Evolutionary conservation across 1,284 basidiomycete genomes (phyloP).

Genomic region (Macrocystidia cucumis): DNA sequence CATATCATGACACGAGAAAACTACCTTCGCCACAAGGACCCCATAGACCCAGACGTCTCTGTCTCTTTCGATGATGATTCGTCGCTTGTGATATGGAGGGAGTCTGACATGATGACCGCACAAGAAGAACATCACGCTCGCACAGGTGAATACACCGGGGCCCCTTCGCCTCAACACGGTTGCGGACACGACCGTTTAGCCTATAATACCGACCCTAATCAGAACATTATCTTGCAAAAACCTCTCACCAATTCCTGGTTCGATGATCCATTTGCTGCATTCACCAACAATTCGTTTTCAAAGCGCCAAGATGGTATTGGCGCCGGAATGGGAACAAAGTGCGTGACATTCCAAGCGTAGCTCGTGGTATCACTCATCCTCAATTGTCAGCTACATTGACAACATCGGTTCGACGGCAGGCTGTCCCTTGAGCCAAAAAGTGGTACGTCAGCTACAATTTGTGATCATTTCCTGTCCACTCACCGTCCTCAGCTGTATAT

Average conservation of each 20-base stretch:
- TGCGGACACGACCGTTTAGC: conserved; percentile 67
- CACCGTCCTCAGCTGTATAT: conserved; percentile 46
- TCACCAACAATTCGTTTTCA: conserved; percentile 24
- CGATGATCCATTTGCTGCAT: conserved; percentile 29
- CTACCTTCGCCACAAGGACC: conserved; percentile 55
- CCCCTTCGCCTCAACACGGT: conserved; percentile 15
- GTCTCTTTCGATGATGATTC: conserved; percentile 35
- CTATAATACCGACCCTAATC: conserved; percentile 55
- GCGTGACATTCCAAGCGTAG: conserved; percentile 15
- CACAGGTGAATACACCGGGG: conserved; percentile 16
- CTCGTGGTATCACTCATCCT: conserved; percentile 6
- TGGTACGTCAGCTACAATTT: conserved; percentile 40
- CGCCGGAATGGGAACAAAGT: conserved; percentile 46
- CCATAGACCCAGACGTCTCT: conserved; percentile 47
- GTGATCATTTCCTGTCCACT: conserved; percentile 8
- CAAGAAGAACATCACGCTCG: conserved; percentile 37
- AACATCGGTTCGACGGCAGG: conserved; percentile 63
- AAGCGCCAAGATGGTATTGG: conserved; percentile 49
- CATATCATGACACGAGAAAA: conserved; percentile 70
- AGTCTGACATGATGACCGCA: conserved; percentile 51
- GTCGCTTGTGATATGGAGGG: conserved; percentile 64
- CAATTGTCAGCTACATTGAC: conserved; percentile 51
- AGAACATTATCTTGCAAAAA: conserved; percentile 46
- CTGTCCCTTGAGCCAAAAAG: conserved; percentile 68
- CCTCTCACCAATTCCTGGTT: conserved; percentile 24